Evolutionary conservation across 116 monocot species (phyloP).

Genomic region (Cymodocea nodosa): DNA sequence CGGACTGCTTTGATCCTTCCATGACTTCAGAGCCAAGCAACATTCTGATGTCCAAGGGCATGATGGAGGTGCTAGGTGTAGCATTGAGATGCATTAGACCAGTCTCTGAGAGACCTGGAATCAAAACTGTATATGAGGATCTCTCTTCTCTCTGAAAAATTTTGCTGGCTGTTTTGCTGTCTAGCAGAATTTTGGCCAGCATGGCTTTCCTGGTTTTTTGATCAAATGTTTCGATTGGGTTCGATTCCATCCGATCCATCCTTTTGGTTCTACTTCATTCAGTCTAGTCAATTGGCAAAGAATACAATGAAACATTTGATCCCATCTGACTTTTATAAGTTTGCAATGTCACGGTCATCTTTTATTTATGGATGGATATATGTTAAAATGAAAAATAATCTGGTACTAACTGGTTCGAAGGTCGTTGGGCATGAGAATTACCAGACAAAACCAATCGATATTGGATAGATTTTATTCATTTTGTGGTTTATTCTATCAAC

Average conservation of each 20-base stretch:
- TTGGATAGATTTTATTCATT: too few species aligned
- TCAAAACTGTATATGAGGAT: slow-evolving; percentile 94
- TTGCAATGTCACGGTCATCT: neutral
- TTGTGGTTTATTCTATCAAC: too few species aligned
- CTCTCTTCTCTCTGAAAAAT: slow-evolving; percentile 65
- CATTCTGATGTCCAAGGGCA: slow-evolving; percentile 22
- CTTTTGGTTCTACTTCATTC: neutral
- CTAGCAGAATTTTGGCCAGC: neutral
- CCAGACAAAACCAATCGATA: too few species aligned
- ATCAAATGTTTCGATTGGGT: neutral
- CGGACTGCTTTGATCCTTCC: slow-evolving; percentile 66
- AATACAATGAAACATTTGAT: too few species aligned
- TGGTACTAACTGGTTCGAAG: too few species aligned
- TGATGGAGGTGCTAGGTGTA: slow-evolving; percentile 81
- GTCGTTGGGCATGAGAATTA: too few species aligned
- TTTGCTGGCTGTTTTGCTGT: neutral
- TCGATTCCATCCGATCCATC: neutral
- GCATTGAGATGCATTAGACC: slow-evolving; percentile 88
- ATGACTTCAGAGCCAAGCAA: slow-evolving; percentile 35
- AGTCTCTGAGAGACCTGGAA: slow-evolving; percentile 69
- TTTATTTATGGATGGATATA: too few species aligned
- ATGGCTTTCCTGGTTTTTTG: neutral
- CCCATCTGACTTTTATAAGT: too few species aligned
- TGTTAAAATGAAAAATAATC: too few species aligned
- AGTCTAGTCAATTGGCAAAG: too few species aligned